Base-by-base conservation (phyloP, 768 basidiomycete genomes). In the Tricholoma sp. region DNA sequence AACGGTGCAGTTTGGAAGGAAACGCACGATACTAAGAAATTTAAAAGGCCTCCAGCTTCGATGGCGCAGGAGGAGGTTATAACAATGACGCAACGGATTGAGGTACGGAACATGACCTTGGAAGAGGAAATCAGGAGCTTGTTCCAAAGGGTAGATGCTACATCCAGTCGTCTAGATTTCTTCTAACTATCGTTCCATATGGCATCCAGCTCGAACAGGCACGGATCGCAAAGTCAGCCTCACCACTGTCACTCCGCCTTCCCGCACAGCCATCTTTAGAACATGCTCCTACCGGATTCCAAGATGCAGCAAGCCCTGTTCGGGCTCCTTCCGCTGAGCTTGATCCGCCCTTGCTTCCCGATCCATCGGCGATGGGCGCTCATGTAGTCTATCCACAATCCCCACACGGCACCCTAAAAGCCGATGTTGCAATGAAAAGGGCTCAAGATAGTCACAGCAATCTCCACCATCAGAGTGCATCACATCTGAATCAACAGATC, bases 101-200 rank as follows among this genome's bases (percentile, higher is more conserved):
- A 65, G 11, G 65, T 71, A 5, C 71, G 74, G 52, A 82, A 83
- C 60, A 71, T 71, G 49, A 66, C 69, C 5, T 62, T 83, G 52
- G 79, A 81, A 57, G 57, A 67, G 14, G 80, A 82, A 62, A 73
- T 82, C 43, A 72, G 72, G 56, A 59, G 61, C 49, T 71, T 77
- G 50, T 64, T 68, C 11, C 68, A 69, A 56, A 71, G 64, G 63
- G 79, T 78, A 50, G 1, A 27, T 50, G 14, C n/a, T 18, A 31
- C 24, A 5, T 31, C 31, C 9, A 3, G 16, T 29, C 16, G 3
- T 3, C 27, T 14, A 29, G 27, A 5, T 50, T 18, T 27, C 24
- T 16, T 18, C 10, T 50, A n/a, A 27, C 24, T n/a, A n/a, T 31
- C 27, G 22, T 31, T 50, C 4, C 29, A n/a, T 31, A 10, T 50